These are phyloP conservation scores for Penicillium paxilli DNA, from an alignment of 495 filamentous ascomycete species.

Conservation along the genomic window DNA sequence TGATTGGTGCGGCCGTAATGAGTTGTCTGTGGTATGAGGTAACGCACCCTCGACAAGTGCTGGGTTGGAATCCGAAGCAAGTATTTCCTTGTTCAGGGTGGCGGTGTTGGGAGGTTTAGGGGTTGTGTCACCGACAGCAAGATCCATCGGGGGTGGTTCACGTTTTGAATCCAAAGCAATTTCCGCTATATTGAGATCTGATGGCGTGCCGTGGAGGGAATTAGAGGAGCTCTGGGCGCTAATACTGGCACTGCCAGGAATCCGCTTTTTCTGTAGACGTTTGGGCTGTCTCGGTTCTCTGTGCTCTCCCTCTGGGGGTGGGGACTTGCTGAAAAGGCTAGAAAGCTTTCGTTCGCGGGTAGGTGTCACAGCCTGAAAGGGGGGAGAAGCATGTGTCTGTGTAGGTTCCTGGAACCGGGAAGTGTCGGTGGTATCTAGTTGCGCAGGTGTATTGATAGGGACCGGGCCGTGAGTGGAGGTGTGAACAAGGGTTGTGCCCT, in stretches of 20 bases:
- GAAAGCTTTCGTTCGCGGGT: constrained; percentile 67
- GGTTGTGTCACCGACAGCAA: constrained; percentile 31
- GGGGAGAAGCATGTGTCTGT: constrained; percentile 35
- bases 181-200: constrained; percentile 20
- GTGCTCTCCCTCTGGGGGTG: constrained; percentile 52
- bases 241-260: constrained; percentile 68
- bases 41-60: constrained; percentile 17
- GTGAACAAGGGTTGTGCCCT: constrained; percentile 28
- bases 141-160: constrained; percentile 17
- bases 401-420: constrained; percentile 47
- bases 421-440: constrained; percentile 20
- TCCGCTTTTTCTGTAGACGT: constrained; percentile 80
- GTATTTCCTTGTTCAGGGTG: constrained; percentile 21
- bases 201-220: constrained; percentile 57
- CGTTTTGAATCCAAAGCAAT: constrained; percentile 14
- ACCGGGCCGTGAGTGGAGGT: constrained; percentile 41
- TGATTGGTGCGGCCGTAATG: constrained; percentile 62
- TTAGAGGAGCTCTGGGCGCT: constrained; percentile 85
- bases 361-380: constrained; percentile 58
- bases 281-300: constrained; percentile 68
- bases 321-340: constrained; percentile 68
- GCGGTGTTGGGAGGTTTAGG: constrained; percentile 30
- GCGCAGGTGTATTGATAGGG: constrained; percentile 21
- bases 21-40: constrained; percentile 41
- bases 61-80: constrained; percentile 21